A percentile compares a stretch with the other conserved stretches of the same genome.
These are phyloP conservation scores for Papiliotrema fonsecae DNA, from an alignment of 1,284 basidiomycete species.

Conservation along the genomic window DNA sequence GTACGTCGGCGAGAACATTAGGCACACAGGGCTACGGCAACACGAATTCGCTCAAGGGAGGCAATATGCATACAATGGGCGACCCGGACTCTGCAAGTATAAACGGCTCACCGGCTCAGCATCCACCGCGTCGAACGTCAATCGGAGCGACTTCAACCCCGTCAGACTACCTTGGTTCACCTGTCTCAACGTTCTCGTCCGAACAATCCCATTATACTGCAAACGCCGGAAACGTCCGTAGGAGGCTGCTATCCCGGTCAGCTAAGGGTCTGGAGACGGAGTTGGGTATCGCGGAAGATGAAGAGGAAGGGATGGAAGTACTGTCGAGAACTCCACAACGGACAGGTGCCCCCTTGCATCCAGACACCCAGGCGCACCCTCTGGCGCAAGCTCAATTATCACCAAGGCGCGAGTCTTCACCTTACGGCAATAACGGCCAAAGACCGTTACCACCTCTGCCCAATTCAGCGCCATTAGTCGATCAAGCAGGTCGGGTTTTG, in stretches of 20 bases:
- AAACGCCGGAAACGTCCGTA: neutral
- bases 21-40: neutral
- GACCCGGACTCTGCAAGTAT: too few species aligned
- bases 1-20: neutral
- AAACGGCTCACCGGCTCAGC: too few species aligned
- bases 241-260: neutral
- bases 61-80: too few species aligned
- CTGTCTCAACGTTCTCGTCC: neutral
- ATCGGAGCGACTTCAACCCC: neutral
- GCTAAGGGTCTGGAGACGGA: neutral
- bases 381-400: conserved; percentile 1
- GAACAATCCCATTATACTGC: neutral
- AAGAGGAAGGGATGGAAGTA: conserved; percentile 14
- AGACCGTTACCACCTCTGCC: conserved; percentile 22
- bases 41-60: too few species aligned
- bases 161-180: neutral
- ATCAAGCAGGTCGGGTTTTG: neutral
- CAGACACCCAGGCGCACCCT: neutral
- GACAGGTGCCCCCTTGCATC: neutral
- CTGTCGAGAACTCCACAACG: conserved; percentile 13
- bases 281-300: conserved; percentile 4
- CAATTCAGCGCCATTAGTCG: conserved; percentile 1
- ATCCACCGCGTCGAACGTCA: conserved; percentile 3
- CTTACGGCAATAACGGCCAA: conserved; percentile 3
- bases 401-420: neutral